Evolutionary conservation across 352 stramenopile species (phyloP).

Genomic region (Globisporangium solare): DNA sequence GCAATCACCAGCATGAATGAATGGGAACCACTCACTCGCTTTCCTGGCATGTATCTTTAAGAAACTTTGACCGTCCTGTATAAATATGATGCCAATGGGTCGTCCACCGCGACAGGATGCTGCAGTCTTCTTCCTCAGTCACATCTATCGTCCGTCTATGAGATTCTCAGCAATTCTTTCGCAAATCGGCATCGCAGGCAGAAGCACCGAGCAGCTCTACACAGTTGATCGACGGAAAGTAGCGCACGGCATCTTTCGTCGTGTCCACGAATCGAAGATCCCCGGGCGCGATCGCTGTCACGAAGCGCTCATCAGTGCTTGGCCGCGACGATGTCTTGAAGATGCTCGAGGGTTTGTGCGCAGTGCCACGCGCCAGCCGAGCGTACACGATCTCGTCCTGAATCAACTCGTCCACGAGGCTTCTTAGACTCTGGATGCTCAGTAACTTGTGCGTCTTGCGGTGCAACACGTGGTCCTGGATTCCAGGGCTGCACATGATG

Average conservation of each 20-base stretch:
- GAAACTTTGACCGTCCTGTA: too few species aligned
- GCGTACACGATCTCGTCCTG: slow-evolving; percentile 57
- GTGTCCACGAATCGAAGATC: slow-evolving; percentile 49
- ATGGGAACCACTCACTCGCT: too few species aligned
- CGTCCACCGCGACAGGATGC: too few species aligned
- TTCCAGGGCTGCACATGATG: slow-evolving; percentile 66
- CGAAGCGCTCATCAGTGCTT: slow-evolving; percentile 8
- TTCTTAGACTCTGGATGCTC: slow-evolving; percentile 65
- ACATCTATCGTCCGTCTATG: background rate
- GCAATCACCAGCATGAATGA: too few species aligned
- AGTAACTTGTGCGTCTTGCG: slow-evolving; percentile 70
- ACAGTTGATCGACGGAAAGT: slow-evolving; percentile 74
- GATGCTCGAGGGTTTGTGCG: slow-evolving; percentile 17
- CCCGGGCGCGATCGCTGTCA: slow-evolving; percentile 28
- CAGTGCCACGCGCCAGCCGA: slow-evolving; percentile 24
- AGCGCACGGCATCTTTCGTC: slow-evolving; percentile 47
- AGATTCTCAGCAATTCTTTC: background rate
- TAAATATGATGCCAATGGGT: too few species aligned
- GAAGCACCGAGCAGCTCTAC: slow-evolving; percentile 65
- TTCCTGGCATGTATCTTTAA: too few species aligned
- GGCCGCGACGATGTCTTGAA: slow-evolving; percentile 19
- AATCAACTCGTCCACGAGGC: slow-evolving; percentile 63
- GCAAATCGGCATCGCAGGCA: slow-evolving; percentile 47
- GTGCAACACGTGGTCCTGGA: slow-evolving; percentile 52
- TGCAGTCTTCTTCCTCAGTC: background rate